Evolutionary conservation across 148 eudicot species (phyloP), one percentile per base, ranked within the genome.

Genomic region (Pouteria glomerata): DNA sequence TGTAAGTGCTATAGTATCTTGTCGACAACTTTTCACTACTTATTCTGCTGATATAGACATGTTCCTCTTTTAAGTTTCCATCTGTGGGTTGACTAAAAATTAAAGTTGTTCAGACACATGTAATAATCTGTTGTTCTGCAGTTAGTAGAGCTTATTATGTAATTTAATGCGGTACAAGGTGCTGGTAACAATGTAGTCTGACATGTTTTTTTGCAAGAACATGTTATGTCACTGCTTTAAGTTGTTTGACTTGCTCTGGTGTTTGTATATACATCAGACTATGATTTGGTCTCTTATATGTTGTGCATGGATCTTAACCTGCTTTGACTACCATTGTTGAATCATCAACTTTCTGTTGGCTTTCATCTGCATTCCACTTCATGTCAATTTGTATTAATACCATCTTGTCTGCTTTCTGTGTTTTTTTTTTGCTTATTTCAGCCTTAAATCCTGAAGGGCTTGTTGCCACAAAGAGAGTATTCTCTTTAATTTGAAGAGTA

Each of bases 71-170:
- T 37, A 37, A 35, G 51, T 24, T 63, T n/a, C 23, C n/a, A n/a
- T 19, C 2, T 63, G 50, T 63, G 67, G 67, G 3, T 37, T 63
- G 29, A 21, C 19, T 37, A 26, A 39, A 66, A 30, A 8, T 52
- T 19, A 34, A 33, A 52, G 45, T 50, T 76, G 62, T 62, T 66
- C 58, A 37, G 24, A 47, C 50, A 68, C 27, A 56, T 29, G 29
- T 29, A 41, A 34, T 19, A 50, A 33, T 41, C 44, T 63, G 30
- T 12, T 51, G 39, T 12, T 44, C 18, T 0, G 0, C 42, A 31
- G 33, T 29, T 23, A 35, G 14, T 33, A 10, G 13, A 59, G 3
- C 4, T 33, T 30, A 59, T 24, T 11, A 16, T 48, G 53, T 27
- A 26, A 45, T 21, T 29, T 45, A n/a, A n/a, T 59, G 39, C 34